Conservation (phyloP, 768 basidiomycete genomes). For the Hypholoma sublateritium region DNA sequence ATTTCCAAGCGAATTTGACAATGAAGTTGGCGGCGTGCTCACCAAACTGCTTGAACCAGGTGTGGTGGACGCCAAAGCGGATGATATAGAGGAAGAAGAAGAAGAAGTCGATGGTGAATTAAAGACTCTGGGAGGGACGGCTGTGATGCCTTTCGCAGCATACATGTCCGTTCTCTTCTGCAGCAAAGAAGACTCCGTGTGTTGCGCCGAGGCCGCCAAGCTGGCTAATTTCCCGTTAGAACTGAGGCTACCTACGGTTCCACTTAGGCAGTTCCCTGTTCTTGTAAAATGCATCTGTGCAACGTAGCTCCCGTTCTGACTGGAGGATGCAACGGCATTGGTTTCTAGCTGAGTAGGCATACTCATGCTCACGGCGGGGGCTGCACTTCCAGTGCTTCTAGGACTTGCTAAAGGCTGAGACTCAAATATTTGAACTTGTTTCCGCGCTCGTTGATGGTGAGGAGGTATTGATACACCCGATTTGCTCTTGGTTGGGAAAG, state of each 20-base stretch:
- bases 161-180: constrained; percentile 18
- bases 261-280: constrained; percentile 22
- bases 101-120: constrained; percentile 48
- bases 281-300: constrained; percentile 40
- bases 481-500: constrained; percentile 63
- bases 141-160: constrained; percentile 21
- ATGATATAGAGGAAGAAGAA: constrained; percentile 53
- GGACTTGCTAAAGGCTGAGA: constrained; percentile 77
- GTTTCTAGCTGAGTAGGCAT: constrained; percentile 25
- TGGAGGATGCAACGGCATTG: constrained; percentile 36
- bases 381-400: constrained; percentile 34
- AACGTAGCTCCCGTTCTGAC: constrained; percentile 40
- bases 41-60: constrained; percentile 41
- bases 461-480: constrained; percentile 62
- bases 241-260: constrained; percentile 33
- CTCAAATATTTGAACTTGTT: constrained; percentile 79
- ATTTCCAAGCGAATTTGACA: constrained; percentile 47
- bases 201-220: constrained; percentile 31
- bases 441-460: constrained; percentile 47
- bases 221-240: constrained; percentile 41
- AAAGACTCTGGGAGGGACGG: constrained; percentile 17
- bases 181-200: constrained; percentile 16
- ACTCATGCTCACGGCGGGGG: constrained; percentile 27
- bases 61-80: constrained; percentile 35
- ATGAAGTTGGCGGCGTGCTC: constrained; percentile 61